Evolutionary conservation across 2,329 filamentous ascomycete genomes (phyloP).

Genomic region (Fusarium sp.): DNA sequence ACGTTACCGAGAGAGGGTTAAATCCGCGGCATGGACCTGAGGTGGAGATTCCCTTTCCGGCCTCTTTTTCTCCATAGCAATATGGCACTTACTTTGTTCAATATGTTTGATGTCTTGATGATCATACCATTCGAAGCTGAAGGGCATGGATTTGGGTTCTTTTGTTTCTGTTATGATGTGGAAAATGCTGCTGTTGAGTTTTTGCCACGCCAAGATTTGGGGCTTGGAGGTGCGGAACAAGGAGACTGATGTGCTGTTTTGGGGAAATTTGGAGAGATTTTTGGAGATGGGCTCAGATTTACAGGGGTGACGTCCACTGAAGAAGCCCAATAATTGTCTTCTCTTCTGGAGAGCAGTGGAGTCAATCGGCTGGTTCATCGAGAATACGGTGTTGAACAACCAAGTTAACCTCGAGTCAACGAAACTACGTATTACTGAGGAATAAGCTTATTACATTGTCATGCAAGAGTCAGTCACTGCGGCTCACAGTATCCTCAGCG

Average conservation of each 20-base stretch:
- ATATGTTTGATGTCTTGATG: neutral
- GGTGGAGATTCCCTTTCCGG: constrained; percentile 14
- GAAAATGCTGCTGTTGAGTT: neutral
- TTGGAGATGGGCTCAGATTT: neutral
- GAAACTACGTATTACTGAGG: neutral
- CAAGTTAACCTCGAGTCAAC: neutral
- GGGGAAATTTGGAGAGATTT: constrained; percentile 11
- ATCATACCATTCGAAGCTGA: neutral
- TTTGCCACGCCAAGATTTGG: neutral
- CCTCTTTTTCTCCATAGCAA: neutral
- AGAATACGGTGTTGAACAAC: neutral
- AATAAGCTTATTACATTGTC: neutral
- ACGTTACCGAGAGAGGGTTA: constrained; percentile 13
- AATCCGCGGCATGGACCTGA: constrained; percentile 11
- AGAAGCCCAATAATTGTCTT: neutral
- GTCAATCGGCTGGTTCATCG: no score
- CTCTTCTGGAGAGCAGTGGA: no score
- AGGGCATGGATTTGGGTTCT: neutral
- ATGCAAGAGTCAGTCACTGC: constrained; percentile 14
- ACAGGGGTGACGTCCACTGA: neutral
- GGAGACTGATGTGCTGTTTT: neutral
- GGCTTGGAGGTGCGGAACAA: neutral
- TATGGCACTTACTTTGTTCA: neutral
- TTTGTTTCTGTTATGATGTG: neutral
- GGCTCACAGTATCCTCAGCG: neutral